phyloP scores from a whole-genome alignment of 208 protist genomes.

The Leishmania tarentolae region DNA sequence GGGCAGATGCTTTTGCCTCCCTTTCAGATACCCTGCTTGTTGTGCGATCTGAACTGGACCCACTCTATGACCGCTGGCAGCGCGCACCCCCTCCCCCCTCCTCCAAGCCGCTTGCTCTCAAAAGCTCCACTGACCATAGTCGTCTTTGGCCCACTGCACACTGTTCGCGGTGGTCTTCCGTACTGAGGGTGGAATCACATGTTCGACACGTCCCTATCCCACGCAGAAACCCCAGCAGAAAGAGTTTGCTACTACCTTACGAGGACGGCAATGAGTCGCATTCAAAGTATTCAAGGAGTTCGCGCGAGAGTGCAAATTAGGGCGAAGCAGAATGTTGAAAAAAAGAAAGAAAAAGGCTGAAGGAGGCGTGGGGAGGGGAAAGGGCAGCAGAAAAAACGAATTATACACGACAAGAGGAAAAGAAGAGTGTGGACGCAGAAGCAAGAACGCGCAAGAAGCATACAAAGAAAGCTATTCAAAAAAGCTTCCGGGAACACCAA shows the following conservation, averaged over 20 bases:
- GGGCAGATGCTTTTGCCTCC: neutral
- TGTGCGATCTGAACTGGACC: neutral
- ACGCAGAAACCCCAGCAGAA: neutral
- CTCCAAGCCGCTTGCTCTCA: neutral
- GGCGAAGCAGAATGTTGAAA: neutral
- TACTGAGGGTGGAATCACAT: neutral
- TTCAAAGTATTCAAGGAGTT: neutral
- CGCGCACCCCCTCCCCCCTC: no score
- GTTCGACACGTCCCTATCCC: neutral
- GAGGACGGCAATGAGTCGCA: neutral
- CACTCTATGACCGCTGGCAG: neutral
- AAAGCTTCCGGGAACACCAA: neutral
- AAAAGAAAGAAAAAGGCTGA: neutral
- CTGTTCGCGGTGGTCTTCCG: neutral
- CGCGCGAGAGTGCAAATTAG: neutral
- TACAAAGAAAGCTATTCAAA: neutral
- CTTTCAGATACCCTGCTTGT: neutral
- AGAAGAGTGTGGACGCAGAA: neutral
- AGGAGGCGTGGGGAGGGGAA: neutral
- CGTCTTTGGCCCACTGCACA: neutral
- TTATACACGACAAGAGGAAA: neutral
- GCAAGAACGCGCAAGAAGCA: neutral
- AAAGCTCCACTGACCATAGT: neutral
- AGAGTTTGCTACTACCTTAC: neutral
- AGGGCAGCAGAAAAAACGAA: no score